These are phyloP conservation scores for Collybia sordida DNA, from an alignment of 768 basidiomycete species.

Conservation along the genomic window DNA sequence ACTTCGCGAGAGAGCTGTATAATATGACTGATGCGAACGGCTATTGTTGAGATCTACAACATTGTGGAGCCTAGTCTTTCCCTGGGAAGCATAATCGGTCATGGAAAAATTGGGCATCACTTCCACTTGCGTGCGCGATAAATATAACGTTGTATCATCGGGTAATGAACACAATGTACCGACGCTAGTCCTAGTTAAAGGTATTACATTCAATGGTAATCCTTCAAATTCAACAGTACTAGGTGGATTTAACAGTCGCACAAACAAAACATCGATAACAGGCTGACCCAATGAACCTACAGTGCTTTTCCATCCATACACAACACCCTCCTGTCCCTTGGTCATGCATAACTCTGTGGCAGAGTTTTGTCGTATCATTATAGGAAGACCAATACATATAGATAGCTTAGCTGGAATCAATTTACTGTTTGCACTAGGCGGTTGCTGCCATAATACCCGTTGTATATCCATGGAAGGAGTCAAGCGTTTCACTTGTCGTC, in stretches of 20 bases:
- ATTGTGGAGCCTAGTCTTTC: not conserved
- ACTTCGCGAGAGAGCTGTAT: conserved; percentile 28
- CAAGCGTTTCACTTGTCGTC: not conserved
- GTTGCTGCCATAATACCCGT: not conserved
- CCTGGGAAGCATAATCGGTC: conserved; percentile 26
- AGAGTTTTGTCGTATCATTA: too few relatives aligned
- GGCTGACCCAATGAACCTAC: conserved; percentile 15
- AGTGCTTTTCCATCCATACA: conserved; percentile 26
- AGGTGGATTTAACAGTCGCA: conserved; percentile 22
- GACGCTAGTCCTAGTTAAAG: too few relatives aligned
- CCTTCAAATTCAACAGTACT: conserved; percentile 16
- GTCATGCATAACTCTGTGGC: too few relatives aligned
- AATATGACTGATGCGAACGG: conserved; percentile 20
- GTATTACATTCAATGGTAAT: too few relatives aligned
- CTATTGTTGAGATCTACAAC: not conserved
- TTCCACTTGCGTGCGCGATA: conserved; percentile 15
- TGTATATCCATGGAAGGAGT: not conserved
- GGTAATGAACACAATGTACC: conserved; percentile 30
- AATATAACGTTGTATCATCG: conserved; percentile 14
- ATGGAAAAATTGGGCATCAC: too few relatives aligned
- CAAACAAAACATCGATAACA: conserved; percentile 25
- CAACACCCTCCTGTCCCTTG: conserved; percentile 31
- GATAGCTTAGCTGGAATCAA: too few relatives aligned
- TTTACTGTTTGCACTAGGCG: not conserved
- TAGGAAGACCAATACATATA: too few relatives aligned